Base-by-base conservation (phyloP, 768 basidiomycete species). In the Glaciozyma antarctica region DNA sequence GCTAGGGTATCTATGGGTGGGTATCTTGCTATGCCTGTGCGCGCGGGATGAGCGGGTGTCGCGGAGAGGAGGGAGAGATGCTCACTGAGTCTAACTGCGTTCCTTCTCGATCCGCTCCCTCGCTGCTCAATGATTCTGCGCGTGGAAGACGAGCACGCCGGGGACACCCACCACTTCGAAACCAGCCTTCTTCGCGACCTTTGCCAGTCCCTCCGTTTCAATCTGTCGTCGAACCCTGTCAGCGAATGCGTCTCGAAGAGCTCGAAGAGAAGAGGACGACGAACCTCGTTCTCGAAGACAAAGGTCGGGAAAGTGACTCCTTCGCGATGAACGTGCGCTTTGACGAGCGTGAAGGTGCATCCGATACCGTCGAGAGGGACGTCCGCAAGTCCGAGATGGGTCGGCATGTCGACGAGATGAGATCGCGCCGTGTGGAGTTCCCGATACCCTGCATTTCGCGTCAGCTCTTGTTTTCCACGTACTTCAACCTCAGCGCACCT, bases 391-490 rank as follows among this genome's bases (percentile, higher is more conserved):
- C 65, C 65, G 41, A 61, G 60, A 32, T 66, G 65, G 0, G 65
- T 66, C 22, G 65, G 65, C 60, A 66, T 61, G 55, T 66, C 65
- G 51, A 66, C 65, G 49, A 66, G 60, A n/a, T 66, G 65, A 0
- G 13, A 7, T 19, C 65, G 65, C 10, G 21, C 28, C 16, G 65
- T 66, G 38, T 45, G 43, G 3, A 66, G 61, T 13, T 66, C 65
- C 15, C 65, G 60, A 34, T 66, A 66, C 28, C 65, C 63, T 64
- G 52, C 24, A 1, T 21, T 6, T 4, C 26, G 10, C n/a, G 52
- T 30, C 24, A 53, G 52, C 52, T 24, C 3, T 5, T 16, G 17
- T 6, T 26, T 15, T 12, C 3, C 30, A 2, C 21, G 12, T 3
- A 21, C 17, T 3, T n/a, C 7, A 8, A 5, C n/a, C 6, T 13